Conservation (phyloP, 192 early-diverging fungal genomes). For the Funneliformis mosseae region DNA sequence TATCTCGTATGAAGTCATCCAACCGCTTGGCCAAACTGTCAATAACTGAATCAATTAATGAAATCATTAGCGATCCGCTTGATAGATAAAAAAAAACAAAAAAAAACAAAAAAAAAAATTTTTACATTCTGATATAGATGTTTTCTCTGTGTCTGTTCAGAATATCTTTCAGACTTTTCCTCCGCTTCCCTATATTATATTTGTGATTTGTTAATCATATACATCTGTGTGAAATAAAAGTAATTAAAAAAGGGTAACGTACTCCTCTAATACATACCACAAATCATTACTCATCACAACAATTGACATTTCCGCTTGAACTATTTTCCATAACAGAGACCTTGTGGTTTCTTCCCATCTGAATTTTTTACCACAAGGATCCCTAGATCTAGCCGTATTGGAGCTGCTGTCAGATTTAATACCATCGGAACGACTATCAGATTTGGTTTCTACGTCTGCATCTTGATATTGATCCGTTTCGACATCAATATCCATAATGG, state of each 20-base stretch:
- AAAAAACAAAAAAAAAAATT: not conserved
- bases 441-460: not conserved
- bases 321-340: conserved; percentile 37
- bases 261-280: conserved; percentile 27
- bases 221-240: not conserved
- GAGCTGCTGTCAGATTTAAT: not conserved
- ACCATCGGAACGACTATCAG: not conserved
- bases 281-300: conserved; percentile 34
- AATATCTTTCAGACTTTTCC: conserved; percentile 19
- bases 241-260: not conserved
- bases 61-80: not conserved
- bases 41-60: conserved; percentile 41
- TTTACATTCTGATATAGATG: conserved; percentile 51
- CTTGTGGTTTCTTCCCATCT: conserved; percentile 40
- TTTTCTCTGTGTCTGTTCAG: conserved; percentile 48
- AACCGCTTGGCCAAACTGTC: conserved; percentile 47
- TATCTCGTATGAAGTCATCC: conserved; percentile 61
- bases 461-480: not conserved
- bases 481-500: conserved; percentile 22
- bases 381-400: not conserved
- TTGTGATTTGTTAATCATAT: not conserved
- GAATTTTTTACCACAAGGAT: conserved; percentile 34
- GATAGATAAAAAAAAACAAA: not conserved
- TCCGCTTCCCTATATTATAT: conserved; percentile 25
- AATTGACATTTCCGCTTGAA: conserved; percentile 35